A percentile compares a stretch with the other conserved stretches of the same genome.
Evolutionary conservation across 2,329 filamentous ascomycete genomes (phyloP).

Genomic region (Sclerotinia minor): DNA sequence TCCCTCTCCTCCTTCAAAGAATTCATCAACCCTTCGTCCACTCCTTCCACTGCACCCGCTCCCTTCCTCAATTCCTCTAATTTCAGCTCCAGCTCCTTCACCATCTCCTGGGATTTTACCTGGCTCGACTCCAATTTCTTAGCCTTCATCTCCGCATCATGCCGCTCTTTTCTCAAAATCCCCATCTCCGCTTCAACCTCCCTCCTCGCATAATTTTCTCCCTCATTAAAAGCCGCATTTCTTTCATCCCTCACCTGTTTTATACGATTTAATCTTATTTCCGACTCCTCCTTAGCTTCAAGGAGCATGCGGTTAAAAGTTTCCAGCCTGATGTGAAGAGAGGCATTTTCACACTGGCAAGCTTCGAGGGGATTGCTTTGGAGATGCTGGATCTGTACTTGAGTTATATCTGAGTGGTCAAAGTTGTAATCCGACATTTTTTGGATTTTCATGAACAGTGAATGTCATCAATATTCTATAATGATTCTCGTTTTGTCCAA

Average conservation of each 20-base stretch:
- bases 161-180: background rate
- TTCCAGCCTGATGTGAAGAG: background rate
- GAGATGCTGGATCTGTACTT: constrained; percentile 6
- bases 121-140: background rate
- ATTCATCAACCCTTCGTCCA: no score
- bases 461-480: background rate
- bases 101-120: background rate
- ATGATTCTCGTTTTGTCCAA: background rate
- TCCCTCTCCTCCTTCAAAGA: background rate
- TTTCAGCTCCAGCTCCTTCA: background rate
- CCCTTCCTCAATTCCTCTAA: background rate
- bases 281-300: background rate
- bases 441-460: background rate
- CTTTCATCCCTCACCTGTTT: constrained; percentile 9
- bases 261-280: background rate
- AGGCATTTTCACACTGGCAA: constrained; percentile 18
- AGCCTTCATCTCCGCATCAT: background rate
- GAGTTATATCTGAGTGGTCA: constrained; percentile 1
- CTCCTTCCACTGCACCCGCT: background rate
- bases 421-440: constrained; percentile 21
- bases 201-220: background rate
- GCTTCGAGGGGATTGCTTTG: constrained; percentile 12
- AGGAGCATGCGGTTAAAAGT: constrained; percentile 11
- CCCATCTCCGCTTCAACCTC: background rate
- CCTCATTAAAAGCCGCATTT: background rate